Base-by-base conservation (phyloP, 495 filamentous ascomycete genomes). In the Penicillium alfredii region DNA sequence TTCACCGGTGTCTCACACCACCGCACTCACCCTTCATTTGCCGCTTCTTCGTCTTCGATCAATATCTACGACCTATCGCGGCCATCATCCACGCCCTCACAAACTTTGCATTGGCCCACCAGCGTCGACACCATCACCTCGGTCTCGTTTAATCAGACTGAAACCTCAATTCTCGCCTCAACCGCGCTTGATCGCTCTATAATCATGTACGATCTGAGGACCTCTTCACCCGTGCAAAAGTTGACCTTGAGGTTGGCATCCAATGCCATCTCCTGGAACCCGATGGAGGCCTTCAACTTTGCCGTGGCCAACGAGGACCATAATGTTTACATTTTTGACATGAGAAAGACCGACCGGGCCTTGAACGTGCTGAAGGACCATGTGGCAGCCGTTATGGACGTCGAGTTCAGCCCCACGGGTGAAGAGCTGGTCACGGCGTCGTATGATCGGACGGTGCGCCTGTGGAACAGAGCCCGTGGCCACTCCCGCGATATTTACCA, bases 361-460 rank as follows among this genome's bases (percentile, higher is more conserved):
- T 58, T 89, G 30, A 97, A 97, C 53, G 80, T 96, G n/a, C 74
- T 92, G 10, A 93, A 92, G 64, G 92, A 90, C 48, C 93, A 97
- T 50, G 93, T 97, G 9, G 84, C 87, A 3, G 92, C 93, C 4
- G 89, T 95, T 0, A 96, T 97, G 88, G 86, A 93, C 55, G 82
- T 99, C 24, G 87, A 94, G 45, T 99, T 89, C 64, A 86, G 79
- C 32, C 93, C 93, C 1, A 96, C 90, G 0, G 93, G 93, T 35
- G 82, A 95, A 58, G 90, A 95, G 56, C 78, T 97, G 18, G 86
- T 99, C 12, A 84, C 78, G 19, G 92, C 85, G 8, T 86, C 81
- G 4, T 99, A 97, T 53, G 90, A 95, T 53, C 68, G 80, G 21
- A 84, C 79, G 1, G 63, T 90, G 14, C 75, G 89, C 16, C 64